Evolutionary conservation across 305 asterid species (phyloP), one percentile per base, ranked within the genome.

Genomic region (Plantago rigida): DNA sequence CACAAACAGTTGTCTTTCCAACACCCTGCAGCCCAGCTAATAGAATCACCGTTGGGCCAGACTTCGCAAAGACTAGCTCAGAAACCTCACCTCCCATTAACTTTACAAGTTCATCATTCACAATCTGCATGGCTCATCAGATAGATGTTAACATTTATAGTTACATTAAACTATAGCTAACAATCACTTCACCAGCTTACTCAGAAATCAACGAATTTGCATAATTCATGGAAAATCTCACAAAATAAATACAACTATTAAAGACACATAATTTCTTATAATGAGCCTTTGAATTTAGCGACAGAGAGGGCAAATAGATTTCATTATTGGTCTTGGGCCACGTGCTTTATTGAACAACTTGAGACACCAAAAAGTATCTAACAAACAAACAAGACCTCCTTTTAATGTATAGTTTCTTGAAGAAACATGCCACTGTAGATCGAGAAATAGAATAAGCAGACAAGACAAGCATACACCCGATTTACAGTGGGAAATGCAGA

Each of bases 11-110:
- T 51, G 99, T 92, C 82, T 92, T 92, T 69, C 99, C 99, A 78
- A 92, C 99, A 74, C 99, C 97, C 85, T 92, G 99, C 73, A 92
- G 71, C 65, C 99, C 97, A 34, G 99, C 99, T 80, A 92, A 79
- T 72, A 92, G 74, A 71, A 92, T 88, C 51, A 88, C 85, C 49
- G 95, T 88, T 24, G 99, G 99, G 47, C 72, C 79, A 59, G 83
- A 78, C 66, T 86, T 89, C 53, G 95, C 87, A 74, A 74, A 88
- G 11, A 72, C 84, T 68, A 92, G 82, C 73, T 92, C 99, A 54
- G 99, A 83, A 63, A 89, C 97, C 75, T 86, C 94, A 73, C 96
- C 95, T 41, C 99, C 99, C 99, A 92, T 92, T 64, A 92, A 76
- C 56, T 82, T 79, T 63, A 92, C 91, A 47, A 92, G 97, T 80